Percentiles rank a stretch among this genome's conserved stretches.
phyloP scores from a whole-genome alignment of 345 rosid genomes.

The Acer yangbiense region DNA sequence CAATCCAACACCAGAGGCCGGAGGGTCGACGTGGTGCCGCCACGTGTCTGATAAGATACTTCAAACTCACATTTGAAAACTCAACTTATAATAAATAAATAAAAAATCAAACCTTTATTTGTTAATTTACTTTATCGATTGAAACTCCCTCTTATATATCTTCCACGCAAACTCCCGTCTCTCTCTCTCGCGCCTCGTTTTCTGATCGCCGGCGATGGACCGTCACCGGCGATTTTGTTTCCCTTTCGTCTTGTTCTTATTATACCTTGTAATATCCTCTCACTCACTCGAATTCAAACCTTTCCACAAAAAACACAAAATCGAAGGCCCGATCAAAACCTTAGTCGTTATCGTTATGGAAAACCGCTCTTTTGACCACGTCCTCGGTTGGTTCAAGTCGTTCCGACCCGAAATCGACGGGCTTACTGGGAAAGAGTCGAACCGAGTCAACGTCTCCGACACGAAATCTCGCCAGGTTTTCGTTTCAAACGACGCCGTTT shows the following conservation, averaged over 20 bases:
- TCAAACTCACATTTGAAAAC: neutral
- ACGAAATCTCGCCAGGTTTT: conserved; percentile 49
- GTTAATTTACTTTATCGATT: too few species aligned
- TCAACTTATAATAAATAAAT: too few species aligned
- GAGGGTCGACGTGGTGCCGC: neutral
- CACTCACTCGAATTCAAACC: conserved; percentile 44
- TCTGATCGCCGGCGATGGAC: conserved; percentile 39
- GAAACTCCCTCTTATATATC: too few species aligned
- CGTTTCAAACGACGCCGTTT: conserved; percentile 79
- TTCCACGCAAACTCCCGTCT: neutral
- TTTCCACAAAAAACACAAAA: conserved; percentile 37
- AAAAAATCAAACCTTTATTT: neutral
- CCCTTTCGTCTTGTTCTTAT: conserved; percentile 29
- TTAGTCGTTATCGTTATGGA: conserved; percentile 91
- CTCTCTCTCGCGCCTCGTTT: neutral
- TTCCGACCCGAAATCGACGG: conserved; percentile 93
- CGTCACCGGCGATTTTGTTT: conserved; percentile 38
- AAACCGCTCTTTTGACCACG: conserved; percentile 95
- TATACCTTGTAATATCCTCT: conserved; percentile 57
- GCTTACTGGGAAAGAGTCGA: conserved; percentile 70
- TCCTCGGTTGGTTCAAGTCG: conserved; percentile 93
- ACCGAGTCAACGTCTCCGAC: conserved; percentile 59
- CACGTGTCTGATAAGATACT: neutral
- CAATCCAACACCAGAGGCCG: too few species aligned
- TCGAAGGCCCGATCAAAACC: conserved; percentile 94